Base-by-base conservation (phyloP, 306 rosid genomes). In the Astragalus membranaceus region DNA sequence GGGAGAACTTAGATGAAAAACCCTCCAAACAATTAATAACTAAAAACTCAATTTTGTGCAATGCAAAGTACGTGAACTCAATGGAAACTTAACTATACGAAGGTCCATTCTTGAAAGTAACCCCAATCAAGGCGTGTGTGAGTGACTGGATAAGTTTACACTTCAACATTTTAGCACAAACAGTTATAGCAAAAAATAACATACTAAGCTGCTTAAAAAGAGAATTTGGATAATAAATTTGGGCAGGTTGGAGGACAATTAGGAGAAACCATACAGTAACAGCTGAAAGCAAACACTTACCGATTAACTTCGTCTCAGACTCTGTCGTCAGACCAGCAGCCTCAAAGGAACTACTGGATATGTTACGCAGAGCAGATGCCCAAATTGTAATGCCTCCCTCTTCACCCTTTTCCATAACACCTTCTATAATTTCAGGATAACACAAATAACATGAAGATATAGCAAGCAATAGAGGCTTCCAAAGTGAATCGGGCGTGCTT, bases 401-500 rank as follows among this genome's bases (percentile, higher is more conserved):
- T 76, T 78, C 86, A 64, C 67, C 84, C 75, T 87, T 84, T 69
- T 89, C 92, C 79, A 92, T 69, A 69, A 88, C 61, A 69, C 86
- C 81, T 85, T 87, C 90, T 51, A 92, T 80, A 64, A 69, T 54
- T 61, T 87, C 90, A 64, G 96, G 98, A 87, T 76, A 84, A 75
- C 92, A 85, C 79, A 92, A 61, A 79, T 89, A 92, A 84, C 98
- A 92, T 44, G 98, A 87, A 74, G 95, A 78, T 63, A 89, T 78
- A 67, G 90, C 88, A 70, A 92, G 90, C 84, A 89, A 67, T 43
- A 92, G 74, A 57, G 98, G 92, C 80, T 92, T 92, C 96, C 95
- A 92, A 10, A 87, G 83, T 52, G 96, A 52, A 68, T 74, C 51
- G 23, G 89, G 92, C 0, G 69, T 80, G 73, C 78, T 81, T 74